phyloP scores from a whole-genome alignment of 2,329 filamentous ascomycete species.

The Arthrobotrys pseudoclavata region DNA sequence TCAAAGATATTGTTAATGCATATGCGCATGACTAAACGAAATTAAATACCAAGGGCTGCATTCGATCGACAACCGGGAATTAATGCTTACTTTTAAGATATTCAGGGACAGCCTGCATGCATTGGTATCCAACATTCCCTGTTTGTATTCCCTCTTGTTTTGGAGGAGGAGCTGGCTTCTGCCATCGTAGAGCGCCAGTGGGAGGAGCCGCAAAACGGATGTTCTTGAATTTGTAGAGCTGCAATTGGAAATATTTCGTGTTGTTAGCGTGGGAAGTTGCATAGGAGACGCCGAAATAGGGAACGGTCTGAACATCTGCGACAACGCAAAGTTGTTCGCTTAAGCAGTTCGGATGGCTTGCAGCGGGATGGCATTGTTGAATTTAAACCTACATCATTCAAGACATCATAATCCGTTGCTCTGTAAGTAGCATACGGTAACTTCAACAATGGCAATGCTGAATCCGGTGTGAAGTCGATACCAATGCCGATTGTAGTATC shows the following conservation, averaged over 20 bases:
- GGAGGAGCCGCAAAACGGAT: conserved; percentile 68
- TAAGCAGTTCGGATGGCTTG: conserved; percentile 25
- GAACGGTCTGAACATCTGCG: conserved; percentile 15
- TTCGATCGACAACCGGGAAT: conserved; percentile 27
- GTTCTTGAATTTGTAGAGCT: conserved; percentile 67
- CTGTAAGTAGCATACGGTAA: conserved; percentile 65
- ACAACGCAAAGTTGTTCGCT: conserved; percentile 32
- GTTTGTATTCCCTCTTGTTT: conserved; percentile 64
- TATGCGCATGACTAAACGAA: conserved; percentile 5
- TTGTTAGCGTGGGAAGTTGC: conserved; percentile 31
- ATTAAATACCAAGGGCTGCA: conserved; percentile 18
- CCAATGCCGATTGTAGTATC: conserved; percentile 30
- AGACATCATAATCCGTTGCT: conserved; percentile 64
- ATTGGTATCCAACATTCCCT: conserved; percentile 65
- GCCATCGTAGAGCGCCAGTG: conserved; percentile 66
- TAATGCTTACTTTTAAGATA: conserved; percentile 57
- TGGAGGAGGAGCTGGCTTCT: conserved; percentile 66
- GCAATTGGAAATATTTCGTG: conserved; percentile 22
- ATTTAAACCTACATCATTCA: conserved; percentile 63
- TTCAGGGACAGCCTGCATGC: conserved; percentile 63
- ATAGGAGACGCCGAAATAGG: conserved; percentile 24
- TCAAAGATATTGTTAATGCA: conserved; percentile 5
- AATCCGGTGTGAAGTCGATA: conserved; percentile 59
- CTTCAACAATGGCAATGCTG: conserved; percentile 64
- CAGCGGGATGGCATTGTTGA: neutral